Evolutionary conservation across 2,329 filamentous ascomycete species (phyloP), one percentile per base, ranked within the genome.

Genomic region (Botryosphaeria agaves): DNA sequence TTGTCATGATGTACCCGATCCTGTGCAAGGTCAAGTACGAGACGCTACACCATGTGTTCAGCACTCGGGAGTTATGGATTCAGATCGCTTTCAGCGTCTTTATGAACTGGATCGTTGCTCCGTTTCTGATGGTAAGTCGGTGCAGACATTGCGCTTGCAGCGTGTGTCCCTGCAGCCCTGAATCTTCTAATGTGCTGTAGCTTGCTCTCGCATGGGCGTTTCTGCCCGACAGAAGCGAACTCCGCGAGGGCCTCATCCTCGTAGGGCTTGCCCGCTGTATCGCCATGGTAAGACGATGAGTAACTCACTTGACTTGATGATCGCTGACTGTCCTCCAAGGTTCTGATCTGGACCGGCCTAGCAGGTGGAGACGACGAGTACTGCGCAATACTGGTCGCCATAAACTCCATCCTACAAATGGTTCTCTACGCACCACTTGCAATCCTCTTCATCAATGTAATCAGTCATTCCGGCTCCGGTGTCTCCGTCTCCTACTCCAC

Each of bases 1-100:
- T 92, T 1, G 73, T 91, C 25, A 92, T 92, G 82, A 92, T 92
- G 81, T 92, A 89, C 45, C 84, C 83, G 0, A 91, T 92, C 35
- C 59, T 92, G 0, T 91, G 81, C 64, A 89, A 89, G 50, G 77
- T 91, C 5, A 71, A 71, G 24, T 89, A 72, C 51, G 82, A 91
- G 49, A 68, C 69, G 0, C 55, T 91, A 7, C 79, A 83, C 48
- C 56, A 66, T 3, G 57, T 82, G 3, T 66, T 89, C 34, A 49
- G 56, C 2, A 60, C 71, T 3, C 61, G 61, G 3, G 58, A 59
- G 1, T 57, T 91, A 2, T 92, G 80, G 82, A 69, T 71, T 30
- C 82, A 92, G 49, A 69, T 92, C n/a, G 58, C 48, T 0, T 80
- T 92, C 42, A 84, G 77, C 34, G 52, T 91, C 3, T 39, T 84